phyloP scores from a whole-genome alignment of 345 rosid genomes.

The Combretum micranthum region DNA sequence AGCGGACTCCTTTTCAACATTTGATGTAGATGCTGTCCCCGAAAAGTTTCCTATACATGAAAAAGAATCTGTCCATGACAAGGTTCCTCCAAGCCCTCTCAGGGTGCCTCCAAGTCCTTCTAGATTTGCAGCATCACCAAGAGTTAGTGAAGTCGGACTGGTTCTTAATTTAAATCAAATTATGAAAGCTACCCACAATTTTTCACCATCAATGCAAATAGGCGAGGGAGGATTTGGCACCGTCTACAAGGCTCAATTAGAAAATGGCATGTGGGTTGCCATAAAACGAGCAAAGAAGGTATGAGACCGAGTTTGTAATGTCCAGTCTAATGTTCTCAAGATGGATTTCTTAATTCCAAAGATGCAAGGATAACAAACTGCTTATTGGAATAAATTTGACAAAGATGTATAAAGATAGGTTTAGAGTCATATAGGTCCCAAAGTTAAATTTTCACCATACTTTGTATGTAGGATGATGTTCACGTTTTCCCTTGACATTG shows the following conservation, averaged over 20 bases:
- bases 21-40: conserved; percentile 38
- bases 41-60: conserved; percentile 33
- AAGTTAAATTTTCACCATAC: too few relatives aligned
- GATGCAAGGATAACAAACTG: neutral
- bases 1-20: conserved; percentile 51
- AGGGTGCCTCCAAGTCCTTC: conserved; percentile 89
- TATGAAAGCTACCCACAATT: conserved; percentile 58
- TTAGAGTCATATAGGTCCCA: too few relatives aligned
- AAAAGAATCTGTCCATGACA: conserved; percentile 39
- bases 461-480: too few relatives aligned
- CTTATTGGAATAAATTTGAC: neutral
- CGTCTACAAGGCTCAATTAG: conserved; percentile 71
- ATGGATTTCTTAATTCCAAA: neutral
- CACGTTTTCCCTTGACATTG: too few relatives aligned
- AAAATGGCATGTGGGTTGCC: conserved; percentile 71
- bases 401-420: too few relatives aligned
- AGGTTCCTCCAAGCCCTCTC: conserved; percentile 61
- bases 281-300: conserved; percentile 97
- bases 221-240: conserved; percentile 97
- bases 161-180: conserved; percentile 55
- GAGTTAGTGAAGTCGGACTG: conserved; percentile 59
- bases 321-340: neutral
- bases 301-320: conserved; percentile 5
- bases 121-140: conserved; percentile 65
- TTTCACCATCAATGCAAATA: conserved; percentile 50